Percentiles rank a stretch among this genome's conserved stretches.
Conservation (phyloP, 2,329 filamentous ascomycete genomes). For the Colletotrichum eremochloae region DNA sequence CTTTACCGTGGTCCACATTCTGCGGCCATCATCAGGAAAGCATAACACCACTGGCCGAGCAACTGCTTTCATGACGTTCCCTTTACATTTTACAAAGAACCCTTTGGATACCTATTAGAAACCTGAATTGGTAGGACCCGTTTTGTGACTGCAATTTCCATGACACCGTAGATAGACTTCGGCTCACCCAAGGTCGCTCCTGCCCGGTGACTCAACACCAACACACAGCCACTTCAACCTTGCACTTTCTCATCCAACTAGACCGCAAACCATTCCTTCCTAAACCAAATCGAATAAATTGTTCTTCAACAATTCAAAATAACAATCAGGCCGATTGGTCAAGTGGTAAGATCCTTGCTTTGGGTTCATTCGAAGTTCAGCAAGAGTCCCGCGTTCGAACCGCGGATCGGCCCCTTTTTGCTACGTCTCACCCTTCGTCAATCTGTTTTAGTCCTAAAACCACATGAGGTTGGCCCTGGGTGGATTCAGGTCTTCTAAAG, state of each 20-base stretch:
- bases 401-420: conserved; percentile 20
- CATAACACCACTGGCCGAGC: background rate
- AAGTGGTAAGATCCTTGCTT: conserved; percentile 38
- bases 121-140: background rate
- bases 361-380: conserved; percentile 21
- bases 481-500: background rate
- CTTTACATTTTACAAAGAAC: background rate
- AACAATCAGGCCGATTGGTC: conserved; percentile 21
- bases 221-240: background rate
- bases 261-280: background rate
- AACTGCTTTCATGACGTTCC: too few species aligned
- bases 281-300: background rate
- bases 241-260: background rate
- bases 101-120: too few species aligned
- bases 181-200: background rate
- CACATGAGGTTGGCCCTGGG: background rate
- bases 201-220: conserved; percentile 17
- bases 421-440: too few species aligned
- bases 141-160: too few species aligned
- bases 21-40: background rate
- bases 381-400: conserved; percentile 28
- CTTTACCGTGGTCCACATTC: background rate
- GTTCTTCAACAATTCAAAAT: background rate
- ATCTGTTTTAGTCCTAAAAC: too few species aligned
- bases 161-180: background rate